phyloP scores from a whole-genome alignment of 2,329 filamentous ascomycete genomes.

The Aulographum hederae region DNA sequence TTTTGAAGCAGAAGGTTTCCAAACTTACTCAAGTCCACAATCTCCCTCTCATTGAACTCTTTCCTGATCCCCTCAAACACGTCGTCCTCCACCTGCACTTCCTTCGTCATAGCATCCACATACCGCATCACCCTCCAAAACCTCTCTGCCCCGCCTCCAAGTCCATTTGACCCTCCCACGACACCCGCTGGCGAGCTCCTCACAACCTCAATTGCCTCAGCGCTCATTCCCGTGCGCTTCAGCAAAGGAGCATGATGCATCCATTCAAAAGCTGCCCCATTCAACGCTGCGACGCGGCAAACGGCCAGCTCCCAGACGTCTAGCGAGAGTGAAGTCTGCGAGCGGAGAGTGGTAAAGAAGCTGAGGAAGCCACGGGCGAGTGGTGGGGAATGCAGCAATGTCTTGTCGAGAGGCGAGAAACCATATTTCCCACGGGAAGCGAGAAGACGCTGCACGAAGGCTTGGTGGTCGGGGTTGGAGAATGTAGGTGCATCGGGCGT shows the following conservation, averaged over 20 bases:
- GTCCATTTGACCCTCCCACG: constrained; percentile 7
- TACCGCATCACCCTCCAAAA: constrained; percentile 49
- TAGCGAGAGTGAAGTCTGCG: background rate
- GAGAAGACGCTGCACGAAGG: constrained; percentile 1
- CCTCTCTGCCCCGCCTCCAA: constrained; percentile 28
- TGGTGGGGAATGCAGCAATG: background rate
- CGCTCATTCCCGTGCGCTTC: constrained; percentile 2
- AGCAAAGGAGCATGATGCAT: background rate
- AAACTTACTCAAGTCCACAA: constrained; percentile 64
- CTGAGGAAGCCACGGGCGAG: background rate
- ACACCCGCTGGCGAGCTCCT: background rate
- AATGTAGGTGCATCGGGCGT: background rate
- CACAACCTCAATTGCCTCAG: constrained; percentile 3
- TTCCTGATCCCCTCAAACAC: constrained; percentile 46
- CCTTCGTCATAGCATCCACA: constrained; percentile 68
- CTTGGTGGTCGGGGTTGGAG: background rate
- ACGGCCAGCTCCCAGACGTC: background rate
- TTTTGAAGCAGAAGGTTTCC: background rate
- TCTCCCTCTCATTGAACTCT: constrained; percentile 47
- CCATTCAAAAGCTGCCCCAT: background rate
- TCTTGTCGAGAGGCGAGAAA: background rate
- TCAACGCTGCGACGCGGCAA: background rate
- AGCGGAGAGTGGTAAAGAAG: background rate
- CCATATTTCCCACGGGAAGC: background rate
- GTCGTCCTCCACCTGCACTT: constrained; percentile 48